Evolutionary conservation across 768 basidiomycete genomes (phyloP).

Genomic region (Auricularia sp.): DNA sequence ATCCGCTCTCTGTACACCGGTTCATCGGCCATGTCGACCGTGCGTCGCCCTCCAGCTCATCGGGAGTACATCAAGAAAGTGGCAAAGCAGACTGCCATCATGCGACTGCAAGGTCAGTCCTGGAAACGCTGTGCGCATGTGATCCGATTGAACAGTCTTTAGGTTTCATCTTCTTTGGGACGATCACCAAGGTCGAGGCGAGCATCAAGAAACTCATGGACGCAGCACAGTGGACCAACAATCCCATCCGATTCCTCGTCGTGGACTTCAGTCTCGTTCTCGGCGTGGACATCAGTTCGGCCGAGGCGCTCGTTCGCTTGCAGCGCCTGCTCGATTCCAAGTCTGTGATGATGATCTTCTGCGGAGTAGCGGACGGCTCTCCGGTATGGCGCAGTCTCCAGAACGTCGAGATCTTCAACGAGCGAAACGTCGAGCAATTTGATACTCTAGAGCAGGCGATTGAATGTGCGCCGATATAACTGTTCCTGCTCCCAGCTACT

Average conservation of each 20-base stretch:
- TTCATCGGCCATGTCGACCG: constrained; percentile 77
- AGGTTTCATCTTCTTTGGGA: constrained; percentile 90
- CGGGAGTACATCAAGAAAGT: constrained; percentile 86
- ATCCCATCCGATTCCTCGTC: constrained; percentile 82
- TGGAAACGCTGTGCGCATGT: not conserved
- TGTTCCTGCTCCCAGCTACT: not conserved
- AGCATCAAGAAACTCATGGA: constrained; percentile 69
- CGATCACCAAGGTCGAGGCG: constrained; percentile 83
- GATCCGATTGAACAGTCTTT: not conserved
- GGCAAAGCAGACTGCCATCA: constrained; percentile 79
- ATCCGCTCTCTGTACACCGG: constrained; percentile 80
- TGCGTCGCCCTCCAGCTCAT: constrained; percentile 80
- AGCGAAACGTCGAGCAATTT: constrained; percentile 72
- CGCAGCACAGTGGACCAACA: constrained; percentile 54
- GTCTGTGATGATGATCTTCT: constrained; percentile 79
- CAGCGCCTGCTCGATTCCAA: constrained; percentile 70
- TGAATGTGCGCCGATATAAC: constrained; percentile 55
- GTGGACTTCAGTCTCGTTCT: constrained; percentile 78
- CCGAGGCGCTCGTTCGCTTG: constrained; percentile 88
- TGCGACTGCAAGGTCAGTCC: constrained; percentile 67
- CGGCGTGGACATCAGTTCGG: constrained; percentile 89
- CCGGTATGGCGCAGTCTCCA: constrained; percentile 60
- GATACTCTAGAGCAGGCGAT: constrained; percentile 77
- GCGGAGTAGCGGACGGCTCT: constrained; percentile 60
- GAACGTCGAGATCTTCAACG: constrained; percentile 71